These are phyloP conservation scores for Cordyceps tenuipes DNA, from an alignment of 2,329 filamentous ascomycete species.

Conservation along the genomic window DNA sequence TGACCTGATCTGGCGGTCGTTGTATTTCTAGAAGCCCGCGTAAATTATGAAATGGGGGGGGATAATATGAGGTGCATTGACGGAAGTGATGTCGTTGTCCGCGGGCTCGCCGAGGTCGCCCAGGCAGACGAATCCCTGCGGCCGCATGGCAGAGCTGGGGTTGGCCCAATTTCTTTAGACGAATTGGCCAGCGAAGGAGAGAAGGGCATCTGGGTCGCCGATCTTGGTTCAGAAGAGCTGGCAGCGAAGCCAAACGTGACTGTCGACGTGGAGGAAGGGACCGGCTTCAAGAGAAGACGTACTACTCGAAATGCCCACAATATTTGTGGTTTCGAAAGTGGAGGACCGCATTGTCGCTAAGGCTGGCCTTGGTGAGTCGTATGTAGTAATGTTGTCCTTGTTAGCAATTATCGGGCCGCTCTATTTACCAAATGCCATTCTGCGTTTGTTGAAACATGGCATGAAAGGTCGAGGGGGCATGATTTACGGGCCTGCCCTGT, in stretches of 20 bases:
- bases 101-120: background rate
- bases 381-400: background rate
- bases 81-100: background rate
- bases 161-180: background rate
- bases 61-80: background rate
- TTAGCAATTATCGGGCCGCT: background rate
- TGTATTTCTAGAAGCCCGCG: background rate
- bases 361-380: background rate
- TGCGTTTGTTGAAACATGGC: background rate
- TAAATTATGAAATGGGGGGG: background rate
- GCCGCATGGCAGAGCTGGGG: background rate
- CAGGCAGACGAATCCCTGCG: background rate
- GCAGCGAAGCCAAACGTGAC: constrained; percentile 6
- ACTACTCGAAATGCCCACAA: background rate
- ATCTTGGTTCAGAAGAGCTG: background rate
- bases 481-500: background rate
- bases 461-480: background rate
- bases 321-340: background rate
- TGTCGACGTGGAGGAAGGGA: background rate
- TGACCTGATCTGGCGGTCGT: background rate
- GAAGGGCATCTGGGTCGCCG: background rate
- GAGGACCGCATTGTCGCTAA: background rate
- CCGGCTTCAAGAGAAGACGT: background rate
- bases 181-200: background rate
- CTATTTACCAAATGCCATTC: background rate